Evolutionary conservation across 306 rosid genomes (phyloP).

Genomic region (Lablab purpureus): DNA sequence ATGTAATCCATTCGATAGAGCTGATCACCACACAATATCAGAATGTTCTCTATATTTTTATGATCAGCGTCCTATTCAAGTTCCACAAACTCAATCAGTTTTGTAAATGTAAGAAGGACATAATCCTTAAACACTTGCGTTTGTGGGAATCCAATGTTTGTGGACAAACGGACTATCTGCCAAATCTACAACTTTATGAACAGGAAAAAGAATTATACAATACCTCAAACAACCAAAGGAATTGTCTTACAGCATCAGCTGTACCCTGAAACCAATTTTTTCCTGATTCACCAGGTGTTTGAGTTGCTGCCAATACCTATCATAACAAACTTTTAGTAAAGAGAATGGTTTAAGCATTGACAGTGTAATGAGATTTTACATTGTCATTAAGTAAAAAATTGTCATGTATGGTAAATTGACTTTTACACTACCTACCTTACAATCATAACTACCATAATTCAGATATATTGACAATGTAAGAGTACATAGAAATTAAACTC

Average conservation of each 20-base stretch:
- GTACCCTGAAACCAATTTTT: slow-evolving; percentile 68
- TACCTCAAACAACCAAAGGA: slow-evolving; percentile 68
- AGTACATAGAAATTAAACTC: neutral
- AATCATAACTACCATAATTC: neutral
- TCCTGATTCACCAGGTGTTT: slow-evolving; percentile 60
- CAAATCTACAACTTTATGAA: slow-evolving; percentile 29
- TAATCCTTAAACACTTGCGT: neutral
- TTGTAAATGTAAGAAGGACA: slow-evolving; percentile 32
- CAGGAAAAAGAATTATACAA: slow-evolving; percentile 24
- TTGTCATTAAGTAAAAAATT: neutral
- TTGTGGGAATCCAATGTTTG: slow-evolving; percentile 31
- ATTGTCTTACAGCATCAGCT: slow-evolving; percentile 65
- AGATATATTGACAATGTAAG: neutral
- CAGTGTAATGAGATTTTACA: neutral
- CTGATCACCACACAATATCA: slow-evolving; percentile 66
- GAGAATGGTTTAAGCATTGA: neutral
- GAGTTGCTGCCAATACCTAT: slow-evolving; percentile 63
- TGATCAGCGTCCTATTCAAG: slow-evolving; percentile 61
- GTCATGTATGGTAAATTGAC: neutral
- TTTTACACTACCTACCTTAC: no score
- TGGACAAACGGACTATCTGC: neutral
- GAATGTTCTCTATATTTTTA: slow-evolving; percentile 58
- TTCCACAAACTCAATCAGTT: slow-evolving; percentile 44
- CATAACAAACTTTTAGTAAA: slow-evolving; percentile 24
- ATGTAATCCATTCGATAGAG: slow-evolving; percentile 66